Evolutionary conservation across 306 rosid species (phyloP).

Genomic region (Casuarina cunninghamiana): DNA sequence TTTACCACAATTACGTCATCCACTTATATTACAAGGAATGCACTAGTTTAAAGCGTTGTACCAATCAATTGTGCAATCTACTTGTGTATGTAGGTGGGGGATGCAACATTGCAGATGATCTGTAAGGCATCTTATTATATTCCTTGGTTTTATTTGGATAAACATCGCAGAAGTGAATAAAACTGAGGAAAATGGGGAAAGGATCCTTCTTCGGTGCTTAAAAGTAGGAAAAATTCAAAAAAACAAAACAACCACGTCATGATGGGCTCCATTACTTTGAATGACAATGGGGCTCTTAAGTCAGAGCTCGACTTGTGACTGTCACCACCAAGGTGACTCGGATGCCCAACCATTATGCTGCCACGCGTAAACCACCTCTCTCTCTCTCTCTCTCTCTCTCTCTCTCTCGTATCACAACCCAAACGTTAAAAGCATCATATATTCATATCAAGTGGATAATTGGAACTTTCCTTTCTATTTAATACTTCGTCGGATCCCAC

Average conservation of each 20-base stretch:
- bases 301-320: conserved; percentile 1
- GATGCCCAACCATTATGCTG: conserved; percentile 15
- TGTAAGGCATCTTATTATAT: no score
- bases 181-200: no score
- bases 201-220: background rate
- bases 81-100: no score
- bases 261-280: conserved; percentile 1
- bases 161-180: no score
- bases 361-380: conserved; percentile 29
- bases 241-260: background rate
- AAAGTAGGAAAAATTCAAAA: background rate
- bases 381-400: conserved; percentile 1
- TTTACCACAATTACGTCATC: no score
- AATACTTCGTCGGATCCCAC: background rate
- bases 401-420: background rate
- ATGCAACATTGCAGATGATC: no score
- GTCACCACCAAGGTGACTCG: conserved; percentile 25
- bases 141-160: no score
- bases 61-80: background rate
- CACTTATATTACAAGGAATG: background rate
- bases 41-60: background rate
- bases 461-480: background rate
- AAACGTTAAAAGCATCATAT: background rate
- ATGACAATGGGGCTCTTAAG: conserved; percentile 8
- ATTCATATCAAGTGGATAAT: conserved; percentile 1